phyloP scores from a whole-genome alignment of 78 protist genomes.

The Cyanophora paradoxa region DNA sequence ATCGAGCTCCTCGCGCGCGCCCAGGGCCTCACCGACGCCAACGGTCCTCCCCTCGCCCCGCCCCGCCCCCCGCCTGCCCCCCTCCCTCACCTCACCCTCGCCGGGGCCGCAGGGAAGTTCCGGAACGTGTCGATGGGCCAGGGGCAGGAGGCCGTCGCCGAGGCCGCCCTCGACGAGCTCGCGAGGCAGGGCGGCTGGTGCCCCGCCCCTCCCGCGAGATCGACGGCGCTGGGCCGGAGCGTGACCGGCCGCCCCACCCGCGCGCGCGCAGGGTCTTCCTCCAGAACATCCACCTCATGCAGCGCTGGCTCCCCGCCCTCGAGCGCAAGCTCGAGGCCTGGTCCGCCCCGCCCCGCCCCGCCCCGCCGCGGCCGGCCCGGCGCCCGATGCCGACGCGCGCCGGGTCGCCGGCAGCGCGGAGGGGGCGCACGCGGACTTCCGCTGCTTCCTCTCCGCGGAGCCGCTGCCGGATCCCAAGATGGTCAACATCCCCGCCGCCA shows the following conservation, averaged over 20 bases:
- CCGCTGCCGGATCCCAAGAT: slow-evolving; percentile 2
- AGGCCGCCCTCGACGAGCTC: slow-evolving; percentile 3
- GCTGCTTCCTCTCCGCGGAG: slow-evolving; percentile 61
- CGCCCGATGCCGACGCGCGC: too few relatives aligned
- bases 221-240: too few relatives aligned
- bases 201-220: too few relatives aligned
- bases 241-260: too few relatives aligned
- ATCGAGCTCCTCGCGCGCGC: slow-evolving; percentile 42
- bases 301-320: slow-evolving; percentile 44
- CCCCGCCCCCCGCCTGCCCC: too few relatives aligned
- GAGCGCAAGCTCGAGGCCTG: slow-evolving; percentile 52
- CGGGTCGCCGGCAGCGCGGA: too few relatives aligned
- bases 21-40: slow-evolving; percentile 29
- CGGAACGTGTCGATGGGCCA: slow-evolving; percentile 52
- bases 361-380: too few relatives aligned
- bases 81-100: too few relatives aligned
- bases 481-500: not conserved
- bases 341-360: too few relatives aligned
- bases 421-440: slow-evolving; percentile 26
- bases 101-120: slow-evolving; percentile 22
- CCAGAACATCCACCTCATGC: slow-evolving; percentile 57
- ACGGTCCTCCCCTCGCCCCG: too few relatives aligned
- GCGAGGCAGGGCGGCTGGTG: too few relatives aligned
- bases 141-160: slow-evolving; percentile 59
- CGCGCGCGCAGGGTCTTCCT: slow-evolving; percentile 54